These are phyloP conservation scores for Sphagnum fallax DNA, from an alignment of 228 moss, liverwort and hornwort species.

Conservation along the genomic window DNA sequence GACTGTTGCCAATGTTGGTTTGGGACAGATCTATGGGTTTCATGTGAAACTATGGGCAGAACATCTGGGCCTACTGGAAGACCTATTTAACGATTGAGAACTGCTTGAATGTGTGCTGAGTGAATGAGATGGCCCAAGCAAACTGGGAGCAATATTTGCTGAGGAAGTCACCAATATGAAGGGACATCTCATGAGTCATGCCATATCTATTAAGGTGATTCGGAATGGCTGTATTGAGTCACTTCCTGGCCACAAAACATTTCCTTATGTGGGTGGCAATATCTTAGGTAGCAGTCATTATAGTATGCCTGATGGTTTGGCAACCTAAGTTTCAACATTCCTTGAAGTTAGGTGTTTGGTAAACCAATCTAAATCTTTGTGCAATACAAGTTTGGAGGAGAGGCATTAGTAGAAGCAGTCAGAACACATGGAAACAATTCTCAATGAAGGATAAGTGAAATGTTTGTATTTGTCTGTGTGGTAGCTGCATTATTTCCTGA, in stretches of 20 bases:
- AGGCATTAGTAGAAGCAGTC: too few relatives aligned
- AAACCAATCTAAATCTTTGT: too few relatives aligned
- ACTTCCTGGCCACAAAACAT: slow-evolving; percentile 45
- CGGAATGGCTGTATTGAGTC: slow-evolving; percentile 41
- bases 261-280: slow-evolving; percentile 90
- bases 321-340: slow-evolving; percentile 12
- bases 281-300: slow-evolving; percentile 58
- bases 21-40: slow-evolving; percentile 72
- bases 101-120: slow-evolving; percentile 60
- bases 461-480: too few relatives aligned
- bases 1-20: too few relatives aligned
- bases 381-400: too few relatives aligned
- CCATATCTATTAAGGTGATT: slow-evolving; percentile 32
- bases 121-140: slow-evolving; percentile 55
- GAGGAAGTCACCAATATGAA: slow-evolving; percentile 58
- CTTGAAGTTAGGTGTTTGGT: too few relatives aligned
- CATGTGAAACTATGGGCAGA: slow-evolving; percentile 81
- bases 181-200: slow-evolving; percentile 73
- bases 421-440: too few relatives aligned
- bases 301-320: slow-evolving; percentile 30
- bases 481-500: too few relatives aligned
- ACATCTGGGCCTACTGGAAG: slow-evolving; percentile 57
- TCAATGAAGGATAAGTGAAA: too few relatives aligned
- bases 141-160: slow-evolving; percentile 64
- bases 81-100: slow-evolving; percentile 49